Percentiles rank a stretch among this genome's conserved stretches.
These are phyloP conservation scores for Arthrobotrys sphaeroides DNA, from an alignment of 2,329 filamentous ascomycete species.

Conservation along the genomic window DNA sequence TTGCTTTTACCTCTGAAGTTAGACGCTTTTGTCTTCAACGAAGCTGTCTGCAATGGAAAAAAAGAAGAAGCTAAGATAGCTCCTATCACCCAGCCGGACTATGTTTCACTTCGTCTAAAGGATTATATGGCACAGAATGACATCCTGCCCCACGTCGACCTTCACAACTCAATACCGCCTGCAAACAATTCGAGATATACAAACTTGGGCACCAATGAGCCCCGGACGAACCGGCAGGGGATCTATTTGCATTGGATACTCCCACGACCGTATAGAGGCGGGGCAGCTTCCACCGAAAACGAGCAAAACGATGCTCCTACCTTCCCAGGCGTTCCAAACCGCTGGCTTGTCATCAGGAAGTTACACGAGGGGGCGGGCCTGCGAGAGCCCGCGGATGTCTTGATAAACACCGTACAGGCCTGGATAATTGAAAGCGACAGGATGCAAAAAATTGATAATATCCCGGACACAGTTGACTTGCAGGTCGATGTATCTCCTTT, in stretches of 20 bases:
- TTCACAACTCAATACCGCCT: neutral
- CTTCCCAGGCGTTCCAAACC: neutral
- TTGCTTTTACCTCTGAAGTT: neutral
- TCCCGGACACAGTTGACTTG: neutral
- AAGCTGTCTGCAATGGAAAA: neutral
- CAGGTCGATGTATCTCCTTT: neutral
- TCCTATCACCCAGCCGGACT: neutral
- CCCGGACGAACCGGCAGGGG: constrained; percentile 60
- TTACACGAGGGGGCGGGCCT: neutral
- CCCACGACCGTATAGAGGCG: constrained; percentile 58
- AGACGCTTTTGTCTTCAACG: neutral
- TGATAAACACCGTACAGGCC: neutral
- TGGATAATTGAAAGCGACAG: neutral
- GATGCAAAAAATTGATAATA: neutral
- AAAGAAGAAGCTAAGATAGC: neutral
- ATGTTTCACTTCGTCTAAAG: neutral
- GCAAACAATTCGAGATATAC: constrained; percentile 57
- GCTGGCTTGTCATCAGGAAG: neutral
- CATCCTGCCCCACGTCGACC: constrained; percentile 24
- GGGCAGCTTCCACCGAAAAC: too few species aligned
- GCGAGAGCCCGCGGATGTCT: neutral
- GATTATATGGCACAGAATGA: constrained; percentile 58
- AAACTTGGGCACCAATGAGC: constrained; percentile 59
- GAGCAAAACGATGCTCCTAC: neutral
- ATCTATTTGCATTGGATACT: constrained; percentile 64